Evolutionary conservation across 768 basidiomycete genomes (phyloP), one percentile per base, ranked within the genome.

Genomic region (Leccinum aurantiacum): DNA sequence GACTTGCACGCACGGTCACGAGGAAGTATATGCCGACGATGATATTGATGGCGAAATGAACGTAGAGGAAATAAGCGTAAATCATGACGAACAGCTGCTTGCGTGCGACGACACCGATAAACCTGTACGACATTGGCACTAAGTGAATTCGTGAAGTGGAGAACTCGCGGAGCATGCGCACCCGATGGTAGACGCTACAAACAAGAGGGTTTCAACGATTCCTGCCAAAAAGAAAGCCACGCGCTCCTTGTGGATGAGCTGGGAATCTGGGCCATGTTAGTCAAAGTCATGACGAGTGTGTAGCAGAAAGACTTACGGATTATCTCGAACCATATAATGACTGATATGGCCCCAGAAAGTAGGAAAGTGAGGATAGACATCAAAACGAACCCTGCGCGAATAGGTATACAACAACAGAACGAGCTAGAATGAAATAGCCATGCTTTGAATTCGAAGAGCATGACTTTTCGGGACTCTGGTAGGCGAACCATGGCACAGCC

Each of bases 341-440:
- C 70, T 3, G 84, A 77, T 33, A 88, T 74, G 17, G 81, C 60
- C 2, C 82, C 86, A 8, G 84, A 77, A 31, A 87, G 72, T 19
- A 87, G 63, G 56, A 86, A 79, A 1, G 81, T 81, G 8, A 88
- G 70, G 3, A 80, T 59, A 29, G 84, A 78, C 77, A 85, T 80
- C 48, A 81, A 64, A 49, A 84, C 75, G 33, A 88, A 86, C 35
- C 88, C 86, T 5, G 82, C 57, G 58, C 87, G 80, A 6, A 87
- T 84, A 29, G 85, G 85, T 61, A 88, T 69, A 63, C 87, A 87
- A 64, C 78, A 87, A 66, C 87, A 89, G 68, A 82, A 88, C 3
- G 75, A 80, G 37, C 65, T 77, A n/a, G 83, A 79, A 27, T 79
- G 80, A 50, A 82, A 79, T 51, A 86, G 71, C 51, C 80, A 71